Conservation (phyloP, 2,329 filamentous ascomycete species). For the Biscogniauxia marginata region DNA sequence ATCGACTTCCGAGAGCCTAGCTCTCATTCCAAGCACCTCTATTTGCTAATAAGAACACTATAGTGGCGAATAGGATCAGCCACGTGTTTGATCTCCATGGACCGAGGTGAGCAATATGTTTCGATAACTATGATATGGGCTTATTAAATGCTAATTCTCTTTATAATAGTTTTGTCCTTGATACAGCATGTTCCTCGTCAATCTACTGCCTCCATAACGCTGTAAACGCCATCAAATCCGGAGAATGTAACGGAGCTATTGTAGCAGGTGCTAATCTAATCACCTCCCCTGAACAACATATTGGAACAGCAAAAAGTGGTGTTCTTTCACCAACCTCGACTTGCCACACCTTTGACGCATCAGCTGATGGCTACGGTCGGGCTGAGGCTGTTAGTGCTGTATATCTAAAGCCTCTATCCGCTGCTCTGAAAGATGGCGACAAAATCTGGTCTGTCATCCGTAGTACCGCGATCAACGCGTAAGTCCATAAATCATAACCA, state of each 20-base stretch:
- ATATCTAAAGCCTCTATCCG: constrained; percentile 42
- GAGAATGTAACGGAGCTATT: constrained; percentile 20
- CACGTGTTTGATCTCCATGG: constrained; percentile 35
- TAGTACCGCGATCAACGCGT: constrained; percentile 12
- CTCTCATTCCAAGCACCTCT: no score
- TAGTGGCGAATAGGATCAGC: constrained; percentile 33
- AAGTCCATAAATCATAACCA: not conserved
- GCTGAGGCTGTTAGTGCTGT: constrained; percentile 47
- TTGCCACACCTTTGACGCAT: constrained; percentile 39
- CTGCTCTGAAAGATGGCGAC: constrained; percentile 34
- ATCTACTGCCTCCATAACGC: constrained; percentile 22
- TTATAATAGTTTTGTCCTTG: constrained; percentile 20
- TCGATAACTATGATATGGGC: no score
- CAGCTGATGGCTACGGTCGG: constrained; percentile 49
- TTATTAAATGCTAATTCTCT: not conserved
- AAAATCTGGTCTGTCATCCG: constrained; percentile 10
- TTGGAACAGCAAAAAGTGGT: constrained; percentile 15
- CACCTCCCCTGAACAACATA: constrained; percentile 14
- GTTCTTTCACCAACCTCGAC: constrained; percentile 37
- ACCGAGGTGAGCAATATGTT: constrained; percentile 19
- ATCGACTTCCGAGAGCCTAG: no score
- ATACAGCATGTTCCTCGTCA: constrained; percentile 33
- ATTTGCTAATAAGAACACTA: no score
- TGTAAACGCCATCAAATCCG: constrained; percentile 5
- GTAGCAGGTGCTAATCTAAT: constrained; percentile 23